phyloP scores from a whole-genome alignment of 2,329 filamentous ascomycete genomes.

The Lasiodiplodia sp. region DNA sequence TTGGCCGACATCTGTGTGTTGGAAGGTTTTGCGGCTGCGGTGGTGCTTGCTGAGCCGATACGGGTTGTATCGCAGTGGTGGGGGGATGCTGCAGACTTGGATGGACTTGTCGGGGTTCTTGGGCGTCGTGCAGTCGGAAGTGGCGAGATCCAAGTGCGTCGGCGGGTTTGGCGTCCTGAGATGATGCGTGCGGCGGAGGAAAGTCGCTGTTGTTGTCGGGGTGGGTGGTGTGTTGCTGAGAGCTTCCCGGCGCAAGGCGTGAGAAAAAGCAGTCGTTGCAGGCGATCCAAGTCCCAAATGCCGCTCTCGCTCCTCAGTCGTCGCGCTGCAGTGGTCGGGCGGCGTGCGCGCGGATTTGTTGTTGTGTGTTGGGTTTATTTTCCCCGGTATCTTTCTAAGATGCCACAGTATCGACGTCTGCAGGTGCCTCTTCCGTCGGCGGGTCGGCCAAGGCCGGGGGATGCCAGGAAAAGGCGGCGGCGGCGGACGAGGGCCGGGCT shows the following conservation, averaged over 20 bases:
- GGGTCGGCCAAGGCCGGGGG: neutral
- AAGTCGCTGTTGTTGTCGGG: too few relatives aligned
- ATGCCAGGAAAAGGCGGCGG: neutral
- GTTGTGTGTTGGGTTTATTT: neutral
- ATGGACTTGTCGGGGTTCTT: neutral
- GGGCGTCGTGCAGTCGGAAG: neutral
- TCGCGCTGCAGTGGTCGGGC: neutral
- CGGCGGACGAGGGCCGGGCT: neutral
- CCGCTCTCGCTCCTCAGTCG: neutral
- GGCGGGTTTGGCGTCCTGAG: neutral
- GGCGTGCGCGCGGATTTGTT: neutral
- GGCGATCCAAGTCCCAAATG: neutral
- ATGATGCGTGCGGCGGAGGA: neutral
- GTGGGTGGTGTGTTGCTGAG: neutral
- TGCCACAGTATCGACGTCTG: conserved; percentile 1
- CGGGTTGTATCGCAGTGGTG: neutral
- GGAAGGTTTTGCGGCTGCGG: conserved; percentile 4
- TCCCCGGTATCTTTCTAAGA: neutral
- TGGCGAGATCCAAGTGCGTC: neutral
- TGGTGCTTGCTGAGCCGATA: neutral
- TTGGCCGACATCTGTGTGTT: conserved; percentile 50
- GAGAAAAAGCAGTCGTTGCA: neutral
- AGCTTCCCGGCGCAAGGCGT: neutral
- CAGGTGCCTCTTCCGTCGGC: neutral
- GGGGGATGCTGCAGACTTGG: neutral